Evolutionary conservation across 2,329 filamentous ascomycete species (phyloP).

Genomic region (Endocalyx cinctus): DNA sequence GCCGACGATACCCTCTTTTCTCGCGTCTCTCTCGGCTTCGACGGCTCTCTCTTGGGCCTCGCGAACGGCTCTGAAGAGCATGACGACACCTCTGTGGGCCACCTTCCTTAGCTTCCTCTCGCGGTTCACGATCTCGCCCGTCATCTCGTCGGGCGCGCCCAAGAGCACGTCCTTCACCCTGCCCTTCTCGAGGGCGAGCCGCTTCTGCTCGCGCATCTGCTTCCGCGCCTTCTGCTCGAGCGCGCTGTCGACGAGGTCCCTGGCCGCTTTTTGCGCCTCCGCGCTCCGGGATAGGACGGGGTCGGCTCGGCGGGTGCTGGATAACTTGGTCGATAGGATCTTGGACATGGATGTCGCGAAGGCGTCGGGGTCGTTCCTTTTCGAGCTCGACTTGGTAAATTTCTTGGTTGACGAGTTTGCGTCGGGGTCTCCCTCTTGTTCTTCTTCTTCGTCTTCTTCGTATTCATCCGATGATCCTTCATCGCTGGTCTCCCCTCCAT

Average conservation of each 20-base stretch:
- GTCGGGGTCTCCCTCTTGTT: slow-evolving; percentile 31
- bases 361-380: slow-evolving; percentile 85
- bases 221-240: slow-evolving; percentile 77
- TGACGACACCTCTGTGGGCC: slow-evolving; percentile 88
- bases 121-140: slow-evolving; percentile 56
- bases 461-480: slow-evolving; percentile 15
- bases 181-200: slow-evolving; percentile 75
- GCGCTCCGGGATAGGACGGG: slow-evolving; percentile 86
- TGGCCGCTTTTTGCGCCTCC: slow-evolving; percentile 66
- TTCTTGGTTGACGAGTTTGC: slow-evolving; percentile 24
- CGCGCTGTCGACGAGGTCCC: slow-evolving; percentile 67
- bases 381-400: slow-evolving; percentile 51
- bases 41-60: slow-evolving; percentile 86
- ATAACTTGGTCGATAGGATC: slow-evolving; percentile 86
- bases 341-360: slow-evolving; percentile 93
- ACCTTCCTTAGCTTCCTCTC: slow-evolving; percentile 82
- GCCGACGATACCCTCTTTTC: slow-evolving; percentile 71
- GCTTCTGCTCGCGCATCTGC: slow-evolving; percentile 77
- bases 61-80: slow-evolving; percentile 92
- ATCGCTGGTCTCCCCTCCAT: slow-evolving; percentile 16
- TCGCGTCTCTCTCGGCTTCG: slow-evolving; percentile 66
- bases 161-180: slow-evolving; percentile 81
- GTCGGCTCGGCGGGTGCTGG: slow-evolving; percentile 74
- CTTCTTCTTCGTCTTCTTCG: slow-evolving; percentile 37
- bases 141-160: slow-evolving; percentile 46